A percentile compares a stretch with the other conserved stretches of the same genome.
These are phyloP conservation scores for Globisporangium carolinianum DNA, from an alignment of 352 stramenopile species.

Conservation along the genomic window DNA sequence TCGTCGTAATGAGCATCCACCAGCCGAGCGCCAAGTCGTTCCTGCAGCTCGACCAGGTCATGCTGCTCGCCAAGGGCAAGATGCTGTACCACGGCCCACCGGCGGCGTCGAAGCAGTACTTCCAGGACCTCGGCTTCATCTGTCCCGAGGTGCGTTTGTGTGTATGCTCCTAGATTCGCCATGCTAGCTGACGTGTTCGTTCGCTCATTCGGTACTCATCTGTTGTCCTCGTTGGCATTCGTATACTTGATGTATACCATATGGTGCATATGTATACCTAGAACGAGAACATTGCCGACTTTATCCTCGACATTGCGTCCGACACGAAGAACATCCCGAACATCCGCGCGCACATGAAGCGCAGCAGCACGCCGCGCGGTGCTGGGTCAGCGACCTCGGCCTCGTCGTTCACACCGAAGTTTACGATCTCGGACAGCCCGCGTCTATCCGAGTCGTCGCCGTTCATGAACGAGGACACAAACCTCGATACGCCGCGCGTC, in stretches of 20 bases:
- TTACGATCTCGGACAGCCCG: slow-evolving; percentile 24
- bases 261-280: slow-evolving; percentile 3
- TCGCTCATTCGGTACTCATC: too few species aligned
- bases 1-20: slow-evolving; percentile 84
- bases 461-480: slow-evolving; percentile 44
- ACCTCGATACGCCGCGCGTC: slow-evolving; percentile 38
- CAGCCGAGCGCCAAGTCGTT: slow-evolving; percentile 90
- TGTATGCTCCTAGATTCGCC: background rate
- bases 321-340: slow-evolving; percentile 55
- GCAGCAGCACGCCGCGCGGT: slow-evolving; percentile 17
- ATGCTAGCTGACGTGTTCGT: too few species aligned
- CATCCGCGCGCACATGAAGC: slow-evolving; percentile 43
- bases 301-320: slow-evolving; percentile 71
- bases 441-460: slow-evolving; percentile 36
- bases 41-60: slow-evolving; percentile 82
- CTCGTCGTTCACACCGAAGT: slow-evolving; percentile 16
- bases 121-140: slow-evolving; percentile 60
- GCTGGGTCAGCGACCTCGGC: background rate
- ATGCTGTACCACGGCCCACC: slow-evolving; percentile 55
- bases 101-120: slow-evolving; percentile 40
- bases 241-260: background rate
- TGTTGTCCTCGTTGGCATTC: background rate
- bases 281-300: slow-evolving; percentile 79
- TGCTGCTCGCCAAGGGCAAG: slow-evolving; percentile 84
- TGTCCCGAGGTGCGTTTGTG: slow-evolving; percentile 32